These are phyloP conservation scores for Calonectria hawksworthii DNA, from an alignment of 2,329 filamentous ascomycete genomes.

Conservation along the genomic window DNA sequence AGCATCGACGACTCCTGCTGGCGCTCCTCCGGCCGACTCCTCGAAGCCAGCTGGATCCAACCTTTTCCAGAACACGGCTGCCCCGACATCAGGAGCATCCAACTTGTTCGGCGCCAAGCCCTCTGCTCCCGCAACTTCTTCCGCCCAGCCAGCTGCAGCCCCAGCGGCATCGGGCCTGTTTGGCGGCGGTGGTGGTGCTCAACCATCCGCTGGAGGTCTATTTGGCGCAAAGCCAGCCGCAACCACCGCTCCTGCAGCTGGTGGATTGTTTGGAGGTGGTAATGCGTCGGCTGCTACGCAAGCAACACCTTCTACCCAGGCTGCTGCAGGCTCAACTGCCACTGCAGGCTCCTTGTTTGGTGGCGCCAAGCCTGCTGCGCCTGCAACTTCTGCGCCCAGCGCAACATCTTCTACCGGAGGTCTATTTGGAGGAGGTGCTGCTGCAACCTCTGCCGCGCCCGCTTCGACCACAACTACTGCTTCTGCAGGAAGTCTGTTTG, in stretches of 20 bases:
- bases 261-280: conserved; percentile 39
- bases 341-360: conserved; percentile 55
- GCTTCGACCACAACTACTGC: conserved; percentile 48
- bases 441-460: conserved; percentile 47
- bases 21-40: conserved; percentile 62
- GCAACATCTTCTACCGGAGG: conserved; percentile 53
- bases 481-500: conserved; percentile 50
- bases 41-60: conserved; percentile 44
- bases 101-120: conserved; percentile 50
- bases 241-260: conserved; percentile 41
- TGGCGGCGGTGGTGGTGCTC: conserved; percentile 49
- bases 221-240: conserved; percentile 51
- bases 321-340: conserved; percentile 36
- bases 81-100: conserved; percentile 38
- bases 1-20: conserved; percentile 68
- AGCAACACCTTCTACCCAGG: conserved; percentile 33
- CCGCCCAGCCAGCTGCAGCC: conserved; percentile 20
- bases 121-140: conserved; percentile 35
- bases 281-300: conserved; percentile 43
- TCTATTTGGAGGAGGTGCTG: conserved; percentile 50
- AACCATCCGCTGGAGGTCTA: conserved; percentile 50
- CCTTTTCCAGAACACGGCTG: conserved; percentile 42
- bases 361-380: conserved; percentile 55
- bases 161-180: conserved; percentile 49
- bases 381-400: conserved; percentile 49